Conservation (phyloP, 169 alveolate species). For the Plasmodium coatneyi region DNA sequence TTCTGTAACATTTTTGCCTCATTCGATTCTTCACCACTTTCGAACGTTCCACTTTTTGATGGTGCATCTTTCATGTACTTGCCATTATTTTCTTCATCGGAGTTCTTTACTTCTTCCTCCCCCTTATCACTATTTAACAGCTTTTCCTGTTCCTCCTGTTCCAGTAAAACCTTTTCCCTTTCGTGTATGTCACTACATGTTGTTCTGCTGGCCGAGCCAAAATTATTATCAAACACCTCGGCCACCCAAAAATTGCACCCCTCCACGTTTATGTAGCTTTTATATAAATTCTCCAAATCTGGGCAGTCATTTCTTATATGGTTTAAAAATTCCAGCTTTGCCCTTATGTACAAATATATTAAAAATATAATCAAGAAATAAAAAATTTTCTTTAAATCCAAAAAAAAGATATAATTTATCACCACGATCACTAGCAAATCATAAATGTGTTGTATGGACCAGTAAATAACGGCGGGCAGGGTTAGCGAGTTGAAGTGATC, state of each 20-base stretch:
- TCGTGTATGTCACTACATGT: constrained; percentile 75
- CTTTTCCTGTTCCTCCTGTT: constrained; percentile 73
- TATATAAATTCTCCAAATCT: constrained; percentile 86
- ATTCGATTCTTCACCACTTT: constrained; percentile 8
- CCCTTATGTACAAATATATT: constrained; percentile 87
- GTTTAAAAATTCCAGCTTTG: constrained; percentile 88
- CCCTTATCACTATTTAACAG: constrained; percentile 6
- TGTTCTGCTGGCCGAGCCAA: constrained; percentile 68
- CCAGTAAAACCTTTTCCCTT: constrained; percentile 73
- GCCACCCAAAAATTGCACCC: constrained; percentile 92
- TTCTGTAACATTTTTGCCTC: background rate
- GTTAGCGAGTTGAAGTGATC: constrained; percentile 85
- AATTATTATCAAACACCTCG: constrained; percentile 81
- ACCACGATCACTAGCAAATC: constrained; percentile 82
- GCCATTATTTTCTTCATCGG: constrained; percentile 13
- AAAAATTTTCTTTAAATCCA: constrained; percentile 82
- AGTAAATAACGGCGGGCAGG: constrained; percentile 83
- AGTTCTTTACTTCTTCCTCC: background rate
- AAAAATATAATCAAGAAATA: constrained; percentile 81
- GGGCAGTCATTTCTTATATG: constrained; percentile 90
- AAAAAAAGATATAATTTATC: constrained; percentile 78
- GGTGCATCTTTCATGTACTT: constrained; percentile 3
- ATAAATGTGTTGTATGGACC: constrained; percentile 85
- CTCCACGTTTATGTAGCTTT: constrained; percentile 84
- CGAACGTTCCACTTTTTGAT: constrained; percentile 27